A percentile compares a stretch with the other conserved stretches of the same genome.
These are phyloP conservation scores for Phytophthora crassamura DNA, from an alignment of 352 stramenopile species.

Conservation along the genomic window DNA sequence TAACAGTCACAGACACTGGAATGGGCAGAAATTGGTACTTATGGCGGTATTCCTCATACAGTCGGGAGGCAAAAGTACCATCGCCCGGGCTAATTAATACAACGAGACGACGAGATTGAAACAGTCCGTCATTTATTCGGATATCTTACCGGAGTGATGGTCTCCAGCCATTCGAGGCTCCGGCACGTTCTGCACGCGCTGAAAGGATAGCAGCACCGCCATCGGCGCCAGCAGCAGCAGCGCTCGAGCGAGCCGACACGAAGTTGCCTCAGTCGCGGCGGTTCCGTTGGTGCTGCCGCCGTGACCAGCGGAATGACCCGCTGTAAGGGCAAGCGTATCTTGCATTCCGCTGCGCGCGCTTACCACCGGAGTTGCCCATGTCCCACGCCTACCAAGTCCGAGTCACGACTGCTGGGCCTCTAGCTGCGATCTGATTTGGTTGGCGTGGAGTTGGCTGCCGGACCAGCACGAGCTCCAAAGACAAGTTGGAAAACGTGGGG, in stretches of 20 bases:
- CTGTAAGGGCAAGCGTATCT: conserved; percentile 14
- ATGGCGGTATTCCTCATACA: no score
- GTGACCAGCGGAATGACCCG: conserved; percentile 26
- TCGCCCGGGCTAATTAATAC: not conserved
- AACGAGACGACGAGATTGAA: conserved; percentile 24
- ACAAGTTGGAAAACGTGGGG: conserved; percentile 28
- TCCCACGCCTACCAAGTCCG: conserved; percentile 6
- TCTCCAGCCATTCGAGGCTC: no score
- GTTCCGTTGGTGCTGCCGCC: conserved; percentile 3
- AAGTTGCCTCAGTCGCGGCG: not conserved
- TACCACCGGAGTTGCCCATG: conserved; percentile 26
- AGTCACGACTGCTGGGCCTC: not conserved
- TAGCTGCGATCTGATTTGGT: not conserved
- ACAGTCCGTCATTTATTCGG: conserved; percentile 3
- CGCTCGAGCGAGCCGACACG: not conserved
- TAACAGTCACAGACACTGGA: no score
- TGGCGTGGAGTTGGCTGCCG: not conserved
- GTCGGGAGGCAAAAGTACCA: no score
- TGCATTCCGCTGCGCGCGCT: conserved; percentile 21
- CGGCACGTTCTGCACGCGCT: no score
- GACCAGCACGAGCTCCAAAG: conserved; percentile 23
- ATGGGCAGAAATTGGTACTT: no score
- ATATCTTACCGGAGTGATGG: no score
- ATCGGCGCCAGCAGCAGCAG: not conserved
- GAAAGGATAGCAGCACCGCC: not conserved